Conservation (phyloP, 2,329 filamentous ascomycete species). For the Ophiostoma pallidulum region DNA sequence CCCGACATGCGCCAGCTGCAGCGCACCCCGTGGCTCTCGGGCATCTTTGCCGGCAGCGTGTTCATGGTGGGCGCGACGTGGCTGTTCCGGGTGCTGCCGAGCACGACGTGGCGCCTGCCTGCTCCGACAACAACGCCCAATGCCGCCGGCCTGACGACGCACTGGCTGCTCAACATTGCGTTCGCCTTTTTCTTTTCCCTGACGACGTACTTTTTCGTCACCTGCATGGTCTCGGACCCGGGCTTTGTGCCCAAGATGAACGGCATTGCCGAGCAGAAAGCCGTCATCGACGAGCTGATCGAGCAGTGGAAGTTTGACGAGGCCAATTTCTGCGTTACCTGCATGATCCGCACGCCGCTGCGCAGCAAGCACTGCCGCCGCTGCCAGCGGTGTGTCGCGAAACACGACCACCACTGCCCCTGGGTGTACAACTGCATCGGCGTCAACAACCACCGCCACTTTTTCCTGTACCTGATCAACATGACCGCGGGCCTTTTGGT, state of each 20-base stretch:
- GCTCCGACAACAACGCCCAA: not conserved
- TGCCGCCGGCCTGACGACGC: constrained; percentile 25
- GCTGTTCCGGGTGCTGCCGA: constrained; percentile 59
- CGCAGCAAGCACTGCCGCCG: constrained; percentile 92
- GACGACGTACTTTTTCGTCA: constrained; percentile 77
- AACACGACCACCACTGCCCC: constrained; percentile 95
- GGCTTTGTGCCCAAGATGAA: constrained; percentile 87
- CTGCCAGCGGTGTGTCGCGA: constrained; percentile 86
- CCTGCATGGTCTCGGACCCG: constrained; percentile 79
- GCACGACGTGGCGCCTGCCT: constrained; percentile 23
- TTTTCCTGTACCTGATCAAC: constrained; percentile 78
- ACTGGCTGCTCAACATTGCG: constrained; percentile 67
- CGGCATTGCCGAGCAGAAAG: constrained; percentile 82
- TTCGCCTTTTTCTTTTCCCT: constrained; percentile 58
- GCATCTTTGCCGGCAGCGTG: constrained; percentile 81
- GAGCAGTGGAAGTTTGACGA: constrained; percentile 85
- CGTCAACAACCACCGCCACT: constrained; percentile 92
- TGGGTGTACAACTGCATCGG: constrained; percentile 98
- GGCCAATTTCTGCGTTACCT: constrained; percentile 83
- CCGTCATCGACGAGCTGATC: constrained; percentile 79
- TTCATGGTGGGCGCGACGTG: constrained; percentile 75
- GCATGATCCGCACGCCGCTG: constrained; percentile 87
- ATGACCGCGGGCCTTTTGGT: constrained; percentile 66
- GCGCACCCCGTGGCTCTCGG: constrained; percentile 86
- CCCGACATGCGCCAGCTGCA: constrained; percentile 83